Conservation (phyloP, 345 rosid species). For the Sapria himalayana region DNA sequence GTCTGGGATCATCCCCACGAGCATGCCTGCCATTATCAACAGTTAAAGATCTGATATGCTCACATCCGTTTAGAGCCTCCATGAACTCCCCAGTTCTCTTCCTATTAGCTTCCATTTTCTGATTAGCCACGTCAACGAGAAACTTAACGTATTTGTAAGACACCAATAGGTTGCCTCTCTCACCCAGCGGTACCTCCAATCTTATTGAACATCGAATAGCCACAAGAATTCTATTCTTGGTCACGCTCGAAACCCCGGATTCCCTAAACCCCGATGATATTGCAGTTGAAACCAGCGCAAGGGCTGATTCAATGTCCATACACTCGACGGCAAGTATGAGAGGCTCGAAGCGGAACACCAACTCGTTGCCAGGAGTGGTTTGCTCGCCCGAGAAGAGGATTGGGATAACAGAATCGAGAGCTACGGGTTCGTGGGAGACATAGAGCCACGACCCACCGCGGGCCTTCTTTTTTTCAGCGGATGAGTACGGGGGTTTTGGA, state of each 20-base stretch:
- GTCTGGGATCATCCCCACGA: background rate
- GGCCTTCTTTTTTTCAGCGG: conserved; percentile 33
- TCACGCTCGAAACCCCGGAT: conserved; percentile 60
- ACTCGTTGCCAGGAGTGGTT: conserved; percentile 13
- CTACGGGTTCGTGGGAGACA: conserved; percentile 50
- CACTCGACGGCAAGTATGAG: conserved; percentile 71
- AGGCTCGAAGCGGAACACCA: conserved; percentile 77
- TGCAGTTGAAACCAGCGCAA: conserved; percentile 44
- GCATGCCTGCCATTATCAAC: conserved; percentile 5
- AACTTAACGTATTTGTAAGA: conserved; percentile 45
- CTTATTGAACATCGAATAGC: conserved; percentile 74
- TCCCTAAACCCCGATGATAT: conserved; percentile 62
- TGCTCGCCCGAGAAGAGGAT: conserved; percentile 25
- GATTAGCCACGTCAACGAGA: conserved; percentile 50
- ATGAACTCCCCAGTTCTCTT: conserved; percentile 46
- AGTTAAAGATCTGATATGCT: conserved; percentile 10
- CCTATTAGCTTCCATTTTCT: conserved; percentile 72
- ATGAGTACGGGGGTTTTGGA: conserved; percentile 16
- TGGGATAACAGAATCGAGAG: conserved; percentile 22
- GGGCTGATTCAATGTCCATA: conserved; percentile 40
- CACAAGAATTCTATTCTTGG: conserved; percentile 44
- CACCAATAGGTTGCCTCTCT: conserved; percentile 25
- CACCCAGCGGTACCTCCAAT: conserved; percentile 75
- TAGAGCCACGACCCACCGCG: conserved; percentile 76
- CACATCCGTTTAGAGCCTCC: conserved; percentile 17